Conservation (phyloP, 1,284 basidiomycete genomes). For the Athelia psychrophila region DNA sequence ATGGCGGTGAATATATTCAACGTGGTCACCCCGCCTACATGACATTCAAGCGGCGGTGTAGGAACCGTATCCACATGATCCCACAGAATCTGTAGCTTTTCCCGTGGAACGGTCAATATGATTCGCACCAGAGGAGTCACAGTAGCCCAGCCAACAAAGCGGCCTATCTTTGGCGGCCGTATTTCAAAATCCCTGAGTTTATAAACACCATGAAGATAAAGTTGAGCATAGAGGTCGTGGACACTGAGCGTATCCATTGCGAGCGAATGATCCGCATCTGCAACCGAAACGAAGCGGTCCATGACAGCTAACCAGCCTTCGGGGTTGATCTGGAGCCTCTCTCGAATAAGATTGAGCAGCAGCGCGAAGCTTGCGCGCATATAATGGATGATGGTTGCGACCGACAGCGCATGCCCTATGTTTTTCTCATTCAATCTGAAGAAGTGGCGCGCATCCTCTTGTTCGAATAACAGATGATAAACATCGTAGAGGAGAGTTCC, state of each 20-base stretch:
- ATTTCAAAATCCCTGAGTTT: slow-evolving; percentile 13
- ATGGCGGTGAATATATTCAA: slow-evolving; percentile 28
- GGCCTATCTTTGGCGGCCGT: slow-evolving; percentile 11
- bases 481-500: slow-evolving; percentile 41
- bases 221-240: slow-evolving; percentile 31
- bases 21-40: slow-evolving; percentile 16
- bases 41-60: slow-evolving; percentile 29
- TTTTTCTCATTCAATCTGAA: slow-evolving; percentile 14
- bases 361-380: slow-evolving; percentile 39
- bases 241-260: slow-evolving; percentile 28
- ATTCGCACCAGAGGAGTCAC: slow-evolving; percentile 28
- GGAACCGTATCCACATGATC: slow-evolving; percentile 12
- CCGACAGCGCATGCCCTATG: slow-evolving; percentile 13
- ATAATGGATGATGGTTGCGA: slow-evolving; percentile 36
- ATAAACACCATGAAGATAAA: slow-evolving; percentile 31
- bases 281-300: slow-evolving; percentile 22
- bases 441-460: slow-evolving; percentile 29
- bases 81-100: slow-evolving; percentile 21
- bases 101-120: slow-evolving; percentile 33
- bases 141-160: slow-evolving; percentile 24
- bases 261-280: slow-evolving; percentile 20
- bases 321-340: slow-evolving; percentile 21
- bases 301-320: slow-evolving; percentile 27
- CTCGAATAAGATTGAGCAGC: slow-evolving; percentile 38
- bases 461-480: slow-evolving; percentile 45